Percentiles rank a stretch among this genome's conserved stretches.
Evolutionary conservation across 805 yeast species (phyloP).

Genomic region (Debaryomyces castellii): DNA sequence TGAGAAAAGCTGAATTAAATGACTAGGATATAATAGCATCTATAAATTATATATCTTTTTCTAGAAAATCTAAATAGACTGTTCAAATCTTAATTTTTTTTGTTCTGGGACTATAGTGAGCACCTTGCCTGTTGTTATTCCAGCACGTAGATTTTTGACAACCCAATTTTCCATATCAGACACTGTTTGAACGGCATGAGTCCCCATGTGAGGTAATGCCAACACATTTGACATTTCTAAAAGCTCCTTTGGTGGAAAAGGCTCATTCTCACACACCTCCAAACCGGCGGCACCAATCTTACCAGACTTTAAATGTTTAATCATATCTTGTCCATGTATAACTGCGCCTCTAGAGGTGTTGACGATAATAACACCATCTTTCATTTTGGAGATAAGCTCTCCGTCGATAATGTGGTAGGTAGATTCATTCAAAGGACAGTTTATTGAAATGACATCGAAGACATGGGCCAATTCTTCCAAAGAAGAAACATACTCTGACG

Average conservation of each 20-base stretch:
- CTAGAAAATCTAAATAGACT: neutral
- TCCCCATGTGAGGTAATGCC: slow-evolving; percentile 79
- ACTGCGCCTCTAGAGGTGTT: slow-evolving; percentile 84
- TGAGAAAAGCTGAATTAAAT: slow-evolving; percentile 26
- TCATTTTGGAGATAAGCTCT: slow-evolving; percentile 61
- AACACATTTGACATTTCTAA: slow-evolving; percentile 60
- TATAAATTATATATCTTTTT: neutral
- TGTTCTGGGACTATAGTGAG: slow-evolving; percentile 71
- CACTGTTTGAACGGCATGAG: slow-evolving; percentile 67
- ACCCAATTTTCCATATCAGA: slow-evolving; percentile 72
- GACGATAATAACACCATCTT: slow-evolving; percentile 71
- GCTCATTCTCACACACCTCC: slow-evolving; percentile 70
- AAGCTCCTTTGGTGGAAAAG: slow-evolving; percentile 56
- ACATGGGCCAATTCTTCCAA: slow-evolving; percentile 59
- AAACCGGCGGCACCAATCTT: slow-evolving; percentile 61
- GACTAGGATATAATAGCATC: neutral
- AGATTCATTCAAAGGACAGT: slow-evolving; percentile 63
- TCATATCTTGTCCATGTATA: slow-evolving; percentile 55
- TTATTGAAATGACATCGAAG: slow-evolving; percentile 67
- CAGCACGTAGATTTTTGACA: slow-evolving; percentile 57
- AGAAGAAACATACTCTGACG: slow-evolving; percentile 57
- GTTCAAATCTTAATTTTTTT: slow-evolving; percentile 15
- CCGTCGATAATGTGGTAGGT: slow-evolving; percentile 65
- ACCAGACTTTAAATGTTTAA: slow-evolving; percentile 53
- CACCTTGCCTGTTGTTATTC: slow-evolving; percentile 60